Conservation (phyloP, 176 grass and related monocot genomes). For the Ensete ventricosum region DNA sequence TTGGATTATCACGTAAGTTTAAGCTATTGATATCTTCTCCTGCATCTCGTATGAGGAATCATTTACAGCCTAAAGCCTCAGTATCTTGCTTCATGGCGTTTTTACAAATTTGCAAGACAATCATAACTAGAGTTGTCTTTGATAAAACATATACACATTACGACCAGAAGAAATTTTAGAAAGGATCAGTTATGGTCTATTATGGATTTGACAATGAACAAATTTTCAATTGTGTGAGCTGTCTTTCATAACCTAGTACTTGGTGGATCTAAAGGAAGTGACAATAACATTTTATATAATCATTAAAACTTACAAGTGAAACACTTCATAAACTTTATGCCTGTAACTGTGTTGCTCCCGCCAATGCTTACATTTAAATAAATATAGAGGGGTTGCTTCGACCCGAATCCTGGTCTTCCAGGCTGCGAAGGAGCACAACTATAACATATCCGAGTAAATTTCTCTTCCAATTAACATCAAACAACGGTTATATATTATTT, state of each 20-base stretch:
- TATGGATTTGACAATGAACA: not conserved
- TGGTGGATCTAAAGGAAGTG: not conserved
- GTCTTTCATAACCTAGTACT: not conserved
- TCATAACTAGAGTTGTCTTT: not conserved
- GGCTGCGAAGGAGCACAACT: too few relatives aligned
- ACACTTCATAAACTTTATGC: not conserved
- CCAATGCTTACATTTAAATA: too few relatives aligned
- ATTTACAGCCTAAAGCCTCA: not conserved
- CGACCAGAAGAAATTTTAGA: not conserved
- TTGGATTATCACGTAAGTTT: conserved; percentile 94
- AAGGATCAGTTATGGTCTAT: not conserved
- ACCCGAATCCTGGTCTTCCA: too few relatives aligned
- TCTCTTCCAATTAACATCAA: too few relatives aligned
- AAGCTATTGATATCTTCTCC: not conserved
- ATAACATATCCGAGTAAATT: not conserved
- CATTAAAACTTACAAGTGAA: not conserved
- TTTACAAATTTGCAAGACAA: not conserved
- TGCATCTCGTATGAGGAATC: not conserved
- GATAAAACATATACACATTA: not conserved
- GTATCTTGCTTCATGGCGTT: not conserved
- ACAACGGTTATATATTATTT: too few relatives aligned
- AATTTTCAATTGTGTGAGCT: not conserved
- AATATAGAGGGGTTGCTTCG: too few relatives aligned
- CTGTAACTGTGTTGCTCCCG: not conserved
- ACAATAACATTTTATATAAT: not conserved